Percentiles rank a stretch among this genome's conserved stretches.
Conservation (phyloP, 306 rosid genomes). For the Herpetospermum pedunculosum region DNA sequence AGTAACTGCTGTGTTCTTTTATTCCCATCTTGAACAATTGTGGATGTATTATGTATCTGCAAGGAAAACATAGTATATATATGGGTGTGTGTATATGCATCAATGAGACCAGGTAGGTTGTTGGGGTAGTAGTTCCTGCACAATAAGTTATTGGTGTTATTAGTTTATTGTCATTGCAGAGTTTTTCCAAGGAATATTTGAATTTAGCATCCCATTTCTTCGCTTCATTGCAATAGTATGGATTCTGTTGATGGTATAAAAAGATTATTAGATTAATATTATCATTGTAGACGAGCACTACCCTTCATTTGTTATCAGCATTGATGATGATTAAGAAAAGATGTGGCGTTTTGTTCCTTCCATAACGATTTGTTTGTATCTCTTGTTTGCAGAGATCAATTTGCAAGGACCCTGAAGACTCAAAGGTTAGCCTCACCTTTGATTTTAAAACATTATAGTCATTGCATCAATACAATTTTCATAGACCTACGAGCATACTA, state of each 20-base stretch:
- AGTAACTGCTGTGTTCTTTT: not conserved
- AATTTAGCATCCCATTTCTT: not conserved
- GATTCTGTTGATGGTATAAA: not conserved
- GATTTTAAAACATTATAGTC: not conserved
- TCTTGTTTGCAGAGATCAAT: conserved; percentile 62
- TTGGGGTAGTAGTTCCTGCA: not conserved
- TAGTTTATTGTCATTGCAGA: not conserved
- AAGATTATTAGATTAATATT: not conserved
- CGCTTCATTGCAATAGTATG: not conserved
- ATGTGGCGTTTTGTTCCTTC: not conserved
- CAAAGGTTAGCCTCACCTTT: conserved; percentile 45
- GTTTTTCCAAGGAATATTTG: not conserved
- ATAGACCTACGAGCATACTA: not conserved
- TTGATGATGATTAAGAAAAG: not conserved
- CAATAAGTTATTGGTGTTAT: not conserved
- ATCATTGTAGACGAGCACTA: not conserved
- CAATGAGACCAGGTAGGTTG: not conserved
- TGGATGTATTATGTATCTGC: not conserved
- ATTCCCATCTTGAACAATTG: not conserved
- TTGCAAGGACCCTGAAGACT: conserved; percentile 57
- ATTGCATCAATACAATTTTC: not conserved
- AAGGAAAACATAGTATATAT: not conserved
- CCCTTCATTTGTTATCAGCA: not conserved
- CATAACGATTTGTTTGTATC: not conserved
- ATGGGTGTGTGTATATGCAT: not conserved